Base-by-base conservation (phyloP, 2,329 filamentous ascomycete species). In the Plectosphaerella sp. region DNA sequence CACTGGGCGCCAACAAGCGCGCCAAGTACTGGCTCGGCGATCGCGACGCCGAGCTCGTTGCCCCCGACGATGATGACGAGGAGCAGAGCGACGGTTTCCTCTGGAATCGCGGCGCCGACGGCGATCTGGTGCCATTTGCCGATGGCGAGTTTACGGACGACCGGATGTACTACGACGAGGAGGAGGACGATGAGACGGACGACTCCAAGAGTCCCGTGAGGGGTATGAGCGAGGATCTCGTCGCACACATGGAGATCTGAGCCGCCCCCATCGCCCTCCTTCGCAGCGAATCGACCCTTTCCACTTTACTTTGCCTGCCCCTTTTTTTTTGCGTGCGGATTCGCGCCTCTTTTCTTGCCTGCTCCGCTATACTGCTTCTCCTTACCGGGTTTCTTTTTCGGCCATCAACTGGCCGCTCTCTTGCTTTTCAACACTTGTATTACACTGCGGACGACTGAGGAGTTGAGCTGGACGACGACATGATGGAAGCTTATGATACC, bases 11-110 rank as follows among this genome's bases (percentile, higher is more conserved):
- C 8, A 83, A 82, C 61, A 97, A 97, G 74, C 86, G 92, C 46
- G 90, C 91, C 14, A 83, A 81, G 55, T 97, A 90, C 69, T 97
- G 92, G 93, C 80, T 97, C 4, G 91, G 91, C 42, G 85, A 90
- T 55, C 78, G 74, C 49, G 71, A 79, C 49, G 79, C 75, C 6
- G 73, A 77, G 60, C 65, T 77, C 33, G 66, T 80, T 5, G 67
- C 68, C 4, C 68, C 67, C 4, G 72, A 75, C 22, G 71, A 72
- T 28, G 77, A 82, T 15, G 77, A 80, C 43, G 74, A 73, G 46
- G 64, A 70, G 6, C 70, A 74, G 45, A 72, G 77, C 53, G 78
- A 83, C 49, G 75, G 75, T 12, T 66, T 81, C 47, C 69, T 76
- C 49, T 84, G 79, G 76, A 82, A 83, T 52, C 75, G 80, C 3